Conservation (phyloP, 208 protist species). For the Kentomonas sorsogonicus region DNA sequence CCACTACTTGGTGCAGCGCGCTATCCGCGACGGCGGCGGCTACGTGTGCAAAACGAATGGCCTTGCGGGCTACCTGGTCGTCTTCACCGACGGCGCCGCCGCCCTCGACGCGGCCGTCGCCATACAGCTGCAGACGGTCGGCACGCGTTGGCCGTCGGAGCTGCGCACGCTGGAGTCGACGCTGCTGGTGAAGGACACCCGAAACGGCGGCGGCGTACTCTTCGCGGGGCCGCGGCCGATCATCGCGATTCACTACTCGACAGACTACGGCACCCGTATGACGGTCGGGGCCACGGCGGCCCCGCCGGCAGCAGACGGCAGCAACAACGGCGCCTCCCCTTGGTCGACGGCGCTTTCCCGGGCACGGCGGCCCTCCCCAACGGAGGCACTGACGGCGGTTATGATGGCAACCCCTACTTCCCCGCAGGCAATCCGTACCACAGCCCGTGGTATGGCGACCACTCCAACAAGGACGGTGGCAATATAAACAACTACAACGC, state of each 20-base stretch:
- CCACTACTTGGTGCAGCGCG: slow-evolving; percentile 62
- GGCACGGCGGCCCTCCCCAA: no score
- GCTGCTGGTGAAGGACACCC: slow-evolving; percentile 54
- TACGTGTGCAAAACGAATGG: slow-evolving; percentile 65
- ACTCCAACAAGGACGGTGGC: no score
- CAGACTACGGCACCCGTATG: slow-evolving; percentile 23
- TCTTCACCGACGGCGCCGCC: slow-evolving; percentile 30
- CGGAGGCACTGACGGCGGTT: no score
- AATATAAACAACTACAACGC: no score
- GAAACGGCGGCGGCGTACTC: slow-evolving; percentile 30
- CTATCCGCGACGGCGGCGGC: slow-evolving; percentile 30
- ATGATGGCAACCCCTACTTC: no score
- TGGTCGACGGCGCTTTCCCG: no score
- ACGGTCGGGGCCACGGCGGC: neutral
- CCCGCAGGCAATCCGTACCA: no score
- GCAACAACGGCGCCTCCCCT: no score
- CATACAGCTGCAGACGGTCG: slow-evolving; percentile 52
- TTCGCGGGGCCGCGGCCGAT: slow-evolving; percentile 71
- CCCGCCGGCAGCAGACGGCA: no score
- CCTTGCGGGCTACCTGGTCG: slow-evolving; percentile 45
- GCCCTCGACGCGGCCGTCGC: slow-evolving; percentile 62
- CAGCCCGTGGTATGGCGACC: no score
- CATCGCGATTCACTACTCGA: slow-evolving; percentile 50
- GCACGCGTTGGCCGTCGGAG: slow-evolving; percentile 43
- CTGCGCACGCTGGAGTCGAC: slow-evolving; percentile 49